A percentile compares a stretch with the other conserved stretches of the same genome.
phyloP scores from a whole-genome alignment of 768 basidiomycete species.

The Guyanaporus albipodus region DNA sequence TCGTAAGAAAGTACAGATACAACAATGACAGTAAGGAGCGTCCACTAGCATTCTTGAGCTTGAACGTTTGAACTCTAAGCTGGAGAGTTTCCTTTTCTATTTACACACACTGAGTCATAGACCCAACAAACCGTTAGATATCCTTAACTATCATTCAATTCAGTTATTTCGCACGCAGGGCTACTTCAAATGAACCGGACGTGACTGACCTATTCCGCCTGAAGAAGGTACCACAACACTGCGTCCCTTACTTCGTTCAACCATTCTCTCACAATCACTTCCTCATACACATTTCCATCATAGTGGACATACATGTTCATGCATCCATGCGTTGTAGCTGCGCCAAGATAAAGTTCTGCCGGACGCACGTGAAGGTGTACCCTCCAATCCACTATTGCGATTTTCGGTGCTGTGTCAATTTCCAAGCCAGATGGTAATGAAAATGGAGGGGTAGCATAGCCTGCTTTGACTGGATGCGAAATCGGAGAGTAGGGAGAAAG shows the following conservation, averaged over 20 bases:
- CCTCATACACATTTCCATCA: conserved; percentile 46
- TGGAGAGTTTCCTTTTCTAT: too few species aligned
- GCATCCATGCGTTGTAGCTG: conserved; percentile 30
- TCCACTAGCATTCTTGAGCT: too few species aligned
- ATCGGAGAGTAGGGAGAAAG: conserved; percentile 21
- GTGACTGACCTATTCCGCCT: background rate
- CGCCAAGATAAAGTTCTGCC: conserved; percentile 42
- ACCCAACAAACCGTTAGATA: too few species aligned
- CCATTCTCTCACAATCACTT: conserved; percentile 42
- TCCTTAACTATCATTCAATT: too few species aligned
- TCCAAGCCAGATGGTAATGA: background rate
- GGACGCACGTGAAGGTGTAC: conserved; percentile 41
- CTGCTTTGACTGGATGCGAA: conserved; percentile 13
- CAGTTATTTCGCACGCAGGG: too few species aligned
- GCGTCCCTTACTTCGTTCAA: conserved; percentile 41
- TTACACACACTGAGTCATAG: too few species aligned
- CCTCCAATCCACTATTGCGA: conserved; percentile 5
- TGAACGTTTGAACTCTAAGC: too few species aligned
- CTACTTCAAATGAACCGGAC: too few species aligned
- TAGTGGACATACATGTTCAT: conserved; percentile 35
- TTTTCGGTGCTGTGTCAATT: conserved; percentile 2
- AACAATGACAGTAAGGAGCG: too few species aligned
- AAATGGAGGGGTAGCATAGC: background rate
- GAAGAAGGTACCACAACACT: conserved; percentile 30
- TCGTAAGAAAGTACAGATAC: too few species aligned